phyloP scores from a whole-genome alignment of 2,329 filamentous ascomycete genomes.

The Penicillium sp. region DNA sequence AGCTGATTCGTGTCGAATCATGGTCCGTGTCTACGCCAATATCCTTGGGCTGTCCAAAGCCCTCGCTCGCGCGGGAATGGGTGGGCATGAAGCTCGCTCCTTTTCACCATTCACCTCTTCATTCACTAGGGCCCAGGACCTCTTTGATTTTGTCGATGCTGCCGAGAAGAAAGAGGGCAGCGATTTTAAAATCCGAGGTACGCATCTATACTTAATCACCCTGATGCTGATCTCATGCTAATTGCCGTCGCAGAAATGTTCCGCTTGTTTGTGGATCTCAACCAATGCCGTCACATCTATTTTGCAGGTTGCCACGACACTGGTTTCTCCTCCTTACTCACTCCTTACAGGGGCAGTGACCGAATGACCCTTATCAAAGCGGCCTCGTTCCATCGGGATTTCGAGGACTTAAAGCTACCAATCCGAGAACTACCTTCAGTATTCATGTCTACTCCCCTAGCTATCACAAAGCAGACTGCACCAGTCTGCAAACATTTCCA shows the following conservation, averaged over 20 bases:
- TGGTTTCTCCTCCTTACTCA: slow-evolving; percentile 59
- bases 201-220: not conserved
- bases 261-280: slow-evolving; percentile 55
- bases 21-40: slow-evolving; percentile 59
- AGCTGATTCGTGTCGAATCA: slow-evolving; percentile 53
- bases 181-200: slow-evolving; percentile 61
- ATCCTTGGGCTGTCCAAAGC: slow-evolving; percentile 53
- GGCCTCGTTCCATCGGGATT: slow-evolving; percentile 55
- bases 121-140: slow-evolving; percentile 58
- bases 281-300: slow-evolving; percentile 64
- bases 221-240: slow-evolving; percentile 11
- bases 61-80: slow-evolving; percentile 51
- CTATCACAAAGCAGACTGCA: slow-evolving; percentile 9
- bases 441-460: slow-evolving; percentile 50
- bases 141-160: slow-evolving; percentile 64
- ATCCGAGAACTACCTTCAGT: slow-evolving; percentile 54
- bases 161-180: slow-evolving; percentile 61
- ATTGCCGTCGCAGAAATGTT: slow-evolving; percentile 30
- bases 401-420: slow-evolving; percentile 51
- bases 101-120: slow-evolving; percentile 56
- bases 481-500: slow-evolving; percentile 32
- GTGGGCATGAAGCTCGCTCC: slow-evolving; percentile 57
- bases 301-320: slow-evolving; percentile 64
- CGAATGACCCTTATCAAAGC: slow-evolving; percentile 58
- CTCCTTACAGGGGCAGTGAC: slow-evolving; percentile 52